phyloP scores from a whole-genome alignment of 2,329 filamentous ascomycete genomes.

The Thelonectria rubi region DNA sequence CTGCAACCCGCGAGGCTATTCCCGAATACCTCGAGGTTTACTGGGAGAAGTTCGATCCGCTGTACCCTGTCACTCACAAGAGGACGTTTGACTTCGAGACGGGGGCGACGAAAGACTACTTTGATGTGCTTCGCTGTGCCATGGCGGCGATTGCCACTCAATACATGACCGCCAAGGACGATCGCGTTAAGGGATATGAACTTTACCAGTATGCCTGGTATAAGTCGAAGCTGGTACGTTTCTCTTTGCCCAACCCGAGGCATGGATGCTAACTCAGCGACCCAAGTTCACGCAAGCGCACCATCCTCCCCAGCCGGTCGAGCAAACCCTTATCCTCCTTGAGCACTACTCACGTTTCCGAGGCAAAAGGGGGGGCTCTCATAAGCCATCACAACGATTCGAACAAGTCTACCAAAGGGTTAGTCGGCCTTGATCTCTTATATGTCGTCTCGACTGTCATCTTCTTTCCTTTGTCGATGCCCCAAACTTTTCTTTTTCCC shows the following conservation, averaged over 20 bases:
- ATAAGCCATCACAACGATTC: constrained; percentile 59
- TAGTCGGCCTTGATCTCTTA: constrained; percentile 49
- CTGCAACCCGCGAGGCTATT: constrained; percentile 53
- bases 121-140: constrained; percentile 58
- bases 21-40: constrained; percentile 62
- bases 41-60: constrained; percentile 60
- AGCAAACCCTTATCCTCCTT: constrained; percentile 64
- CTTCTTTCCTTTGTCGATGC: constrained; percentile 4
- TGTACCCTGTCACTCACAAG: constrained; percentile 62
- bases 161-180: constrained; percentile 57
- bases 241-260: constrained; percentile 4
- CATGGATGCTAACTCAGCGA: constrained; percentile 28
- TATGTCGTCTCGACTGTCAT: constrained; percentile 21
- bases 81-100: constrained; percentile 52
- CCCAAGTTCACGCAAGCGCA: constrained; percentile 50
- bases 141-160: constrained; percentile 68
- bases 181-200: constrained; percentile 59
- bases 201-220: constrained; percentile 62
- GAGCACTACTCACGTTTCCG: constrained; percentile 65
- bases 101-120: constrained; percentile 44
- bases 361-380: constrained; percentile 58
- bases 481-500: constrained; percentile 9
- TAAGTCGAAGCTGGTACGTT: constrained; percentile 60
- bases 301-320: constrained; percentile 59
- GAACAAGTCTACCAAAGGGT: constrained; percentile 63